Base-by-base conservation (phyloP, 2,329 filamentous ascomycete genomes). In the Aureobasidium namibiae region DNA sequence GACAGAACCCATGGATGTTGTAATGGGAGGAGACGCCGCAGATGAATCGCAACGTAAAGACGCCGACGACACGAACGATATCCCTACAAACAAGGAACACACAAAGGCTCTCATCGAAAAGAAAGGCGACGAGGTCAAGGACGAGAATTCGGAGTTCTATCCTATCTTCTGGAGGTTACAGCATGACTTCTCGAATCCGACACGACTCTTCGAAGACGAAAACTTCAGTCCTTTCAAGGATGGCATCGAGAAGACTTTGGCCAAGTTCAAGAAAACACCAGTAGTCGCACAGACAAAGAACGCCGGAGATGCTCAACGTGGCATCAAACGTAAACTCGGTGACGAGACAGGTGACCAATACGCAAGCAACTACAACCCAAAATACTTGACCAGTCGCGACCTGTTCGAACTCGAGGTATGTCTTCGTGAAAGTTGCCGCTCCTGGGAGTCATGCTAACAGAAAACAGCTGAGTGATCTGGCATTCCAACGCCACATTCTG, bases 331-430 rank as follows among this genome's bases (percentile, higher is more conserved):
- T 60, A 95, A 92, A 71, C 78, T 65, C 6, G 61, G 60, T 23
- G 59, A 62, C 29, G 63, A 82, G 44, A 79, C 81, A 11, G 80
- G 79, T 42, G 80, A 83, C 54, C 82, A 83, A 8, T 78, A 82
- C 52, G 81, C 83, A 58, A 85, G 84, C 68, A 86, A 83, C 24
- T 97, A 96, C 75, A 99, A 99, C 67, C 92, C 95, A 1, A 99
- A 97, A 70, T 99, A 99, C 70, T 81, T 99, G 18, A 99, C 94
- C n/a, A 97, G 92, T 72, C 83, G 88, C 64, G 95, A 99, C 70
- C 79, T 99, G 1, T 99, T 99, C 72, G 90, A 95, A 67, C 82
- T 99, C 46, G 94, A 99, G 81, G 88, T 90, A 79, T 61, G 76
- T 68, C 52, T 24, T 58, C n/a, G 31, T n/a, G 2, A n/a, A 8